Base-by-base conservation (phyloP, 1,139 yeast species). In the Zygoascus hellenicus region DNA sequence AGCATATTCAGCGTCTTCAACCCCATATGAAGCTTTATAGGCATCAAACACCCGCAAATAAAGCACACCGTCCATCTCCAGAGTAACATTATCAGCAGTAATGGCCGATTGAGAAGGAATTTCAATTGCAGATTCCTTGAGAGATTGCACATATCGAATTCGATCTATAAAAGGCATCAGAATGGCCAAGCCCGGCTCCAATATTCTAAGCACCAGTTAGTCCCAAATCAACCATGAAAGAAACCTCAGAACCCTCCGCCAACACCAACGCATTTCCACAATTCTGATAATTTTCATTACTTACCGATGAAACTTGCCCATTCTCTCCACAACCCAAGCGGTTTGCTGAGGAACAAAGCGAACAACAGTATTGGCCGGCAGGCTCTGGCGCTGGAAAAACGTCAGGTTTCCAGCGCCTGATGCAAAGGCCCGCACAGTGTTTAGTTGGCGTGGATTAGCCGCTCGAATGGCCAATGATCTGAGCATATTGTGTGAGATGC, bases 281-380 rank as follows among this genome's bases (percentile, higher is more conserved):
- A 22, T 22, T 22, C 4, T 22, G 6, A 22, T 22, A 4, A 13
- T 16, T 34, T 3, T 17, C 17, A 5, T 4, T 26, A 46, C 57
- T 43, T 46, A 53, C 51, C 83, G 69, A 63, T 81, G 76, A 69
- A 84, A 87, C 62, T 83, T 83, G 30, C 96, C 96, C 95, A 87
- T 87, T 54, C 96, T 73, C 66, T 87, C 96, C 26, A 87, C 95
- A 16, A 87, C 79, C 90, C 94, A 87, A 2, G 95, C 95, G 11
- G 87, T 83, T 65, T 86, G 95, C 62, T 87, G 95, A 2, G 96
- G 96, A 4, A 87, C 95, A 63, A 87, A 87, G 43, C 83, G 70
- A 39, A 86, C 64, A 1, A 85, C 65, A 1, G 95, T 86, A 64
- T 86, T 86, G 29, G 87, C 69, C 7, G 95, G 95, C 45, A 83